Base-by-base conservation (phyloP, 768 basidiomycete genomes). In the Tylopilus plumbeoviolaceoides region DNA sequence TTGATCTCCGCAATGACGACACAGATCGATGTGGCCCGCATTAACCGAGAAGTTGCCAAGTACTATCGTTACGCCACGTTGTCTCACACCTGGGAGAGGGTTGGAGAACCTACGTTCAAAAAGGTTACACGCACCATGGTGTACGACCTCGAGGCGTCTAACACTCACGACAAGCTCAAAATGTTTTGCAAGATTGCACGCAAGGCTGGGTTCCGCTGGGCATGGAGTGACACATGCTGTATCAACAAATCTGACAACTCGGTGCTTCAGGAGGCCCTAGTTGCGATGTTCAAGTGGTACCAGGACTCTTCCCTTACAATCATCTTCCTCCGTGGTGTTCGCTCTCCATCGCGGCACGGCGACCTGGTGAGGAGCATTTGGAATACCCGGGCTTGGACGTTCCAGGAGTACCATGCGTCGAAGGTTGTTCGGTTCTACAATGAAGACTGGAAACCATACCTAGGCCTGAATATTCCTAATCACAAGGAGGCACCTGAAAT, bases 221-320 rank as follows among this genome's bases (percentile, higher is more conserved):
- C 35, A 17, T 36, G 35, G 35, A 36, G 35, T 36, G 35, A 36
- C 35, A 36, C 35, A 4, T 36, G 35, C 12, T 36, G 35, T 36
- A 36, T 36, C 14, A 36, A 36, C 15, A 36, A 36, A 36, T 14
- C 14, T 15, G 35, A 36, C 35, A 14, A 36, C 15, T 15, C 17
- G 11, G 33, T 33, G 12, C 33, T 33, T 11, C 30, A 56, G 14
- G 49, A 56, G 15, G 41, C 54, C 0, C 27, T 55, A 15, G 48
- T 55, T 1, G 20, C 53, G 21, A 45, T 57, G 54, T 57, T 50
- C 41, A 46, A 31, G 25, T 58, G 57, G 57, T 58, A 56, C 14
- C 7, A 33, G 4, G 47, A 47, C 15, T 56, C 57, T 1, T 20
- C 47, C 7, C 0, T 48, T 35, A 57, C 51, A 0, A 33, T 58